Evolutionary conservation across 352 stramenopile species (phyloP), one percentile per base, ranked within the genome.

Genomic region (Phytopythium litorale): DNA sequence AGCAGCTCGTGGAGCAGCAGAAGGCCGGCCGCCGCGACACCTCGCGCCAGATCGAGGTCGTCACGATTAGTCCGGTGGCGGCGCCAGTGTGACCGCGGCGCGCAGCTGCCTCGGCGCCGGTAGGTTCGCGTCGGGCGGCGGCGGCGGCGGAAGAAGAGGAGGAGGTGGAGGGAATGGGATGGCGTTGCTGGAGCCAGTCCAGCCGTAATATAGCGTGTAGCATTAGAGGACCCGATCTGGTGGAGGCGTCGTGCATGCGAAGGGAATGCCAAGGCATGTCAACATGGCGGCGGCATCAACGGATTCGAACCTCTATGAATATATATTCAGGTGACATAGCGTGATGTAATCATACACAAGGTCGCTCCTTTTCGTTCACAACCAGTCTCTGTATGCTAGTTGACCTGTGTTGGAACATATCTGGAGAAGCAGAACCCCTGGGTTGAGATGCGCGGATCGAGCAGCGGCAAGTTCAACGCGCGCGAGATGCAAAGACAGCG

Each of bases 1-100:
- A 76, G 42, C 38, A 77, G 19, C 42, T 80, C 43, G 76, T 80
- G 54, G 67, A 73, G 52, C 68, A 67, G 28, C 61, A 76, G 65
- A 70, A 72, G 46, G 25, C n/a, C 13, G 28, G 54, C 37, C 30
- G 35, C 33, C 13, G n/a, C n/a, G 45, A 55, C 25, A 33, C 32
- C 32, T 37, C 33, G 53, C 33, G 21, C 7, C 33, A 48, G 32
- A 30, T 46, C 19, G 53, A 33, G 33, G 19, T 49, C 53, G 35
- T 48, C 8, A 49, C 35, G 53, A 58, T 58, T 58, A 58, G 53
- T 58, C 53, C 53, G 53, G 49, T 45, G 9, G 16, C 38, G 38
- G 3, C 38, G 38, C 38, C 35, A 40, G 7, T 16, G 35, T 40
- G 35, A 40, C 35, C 35, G 35, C 35, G 35, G 35, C 35, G 35